Conservation (phyloP, 345 rosid species). For the Eucalyptus camaldulensis region DNA sequence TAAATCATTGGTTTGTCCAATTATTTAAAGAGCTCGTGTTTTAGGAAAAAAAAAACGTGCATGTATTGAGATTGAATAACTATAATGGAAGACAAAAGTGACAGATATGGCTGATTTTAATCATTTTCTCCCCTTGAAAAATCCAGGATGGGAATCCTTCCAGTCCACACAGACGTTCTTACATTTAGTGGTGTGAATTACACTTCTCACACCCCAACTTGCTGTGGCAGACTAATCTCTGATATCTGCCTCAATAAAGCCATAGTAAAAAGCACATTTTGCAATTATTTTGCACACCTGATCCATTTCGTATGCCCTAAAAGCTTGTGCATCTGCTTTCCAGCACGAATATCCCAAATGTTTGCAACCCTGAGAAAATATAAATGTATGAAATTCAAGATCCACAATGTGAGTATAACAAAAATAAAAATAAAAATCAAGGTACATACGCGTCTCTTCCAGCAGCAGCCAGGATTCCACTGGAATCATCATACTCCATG, state of each 20-base stretch:
- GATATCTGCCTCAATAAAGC: not conserved
- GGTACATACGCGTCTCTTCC: conserved; percentile 92
- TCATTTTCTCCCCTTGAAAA: not conserved
- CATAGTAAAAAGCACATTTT: not conserved
- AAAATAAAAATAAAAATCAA: not conserved
- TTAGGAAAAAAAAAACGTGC: not conserved
- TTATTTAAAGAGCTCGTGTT: not conserved
- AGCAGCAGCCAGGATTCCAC: conserved; percentile 91
- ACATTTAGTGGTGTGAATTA: not conserved
- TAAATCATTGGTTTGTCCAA: not conserved
- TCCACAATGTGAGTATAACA: not conserved
- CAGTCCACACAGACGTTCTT: not conserved
- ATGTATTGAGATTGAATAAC: not conserved
- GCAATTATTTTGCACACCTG: conserved; percentile 42
- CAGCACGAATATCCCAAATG: conserved; percentile 98
- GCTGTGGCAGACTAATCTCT: not conserved
- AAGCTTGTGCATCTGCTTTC: conserved; percentile 96
- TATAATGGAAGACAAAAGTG: not conserved
- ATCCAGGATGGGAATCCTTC: not conserved
- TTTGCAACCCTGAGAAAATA: conserved; percentile 59
- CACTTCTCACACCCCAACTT: not conserved
- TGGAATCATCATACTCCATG: conserved; percentile 95
- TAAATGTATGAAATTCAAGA: not conserved
- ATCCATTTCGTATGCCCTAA: conserved; percentile 95
- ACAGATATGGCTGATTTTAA: not conserved